Evolutionary conservation across 164 flowering plant species (phyloP), one percentile per base, ranked within the genome.

Genomic region (Stephania cephalantha): DNA sequence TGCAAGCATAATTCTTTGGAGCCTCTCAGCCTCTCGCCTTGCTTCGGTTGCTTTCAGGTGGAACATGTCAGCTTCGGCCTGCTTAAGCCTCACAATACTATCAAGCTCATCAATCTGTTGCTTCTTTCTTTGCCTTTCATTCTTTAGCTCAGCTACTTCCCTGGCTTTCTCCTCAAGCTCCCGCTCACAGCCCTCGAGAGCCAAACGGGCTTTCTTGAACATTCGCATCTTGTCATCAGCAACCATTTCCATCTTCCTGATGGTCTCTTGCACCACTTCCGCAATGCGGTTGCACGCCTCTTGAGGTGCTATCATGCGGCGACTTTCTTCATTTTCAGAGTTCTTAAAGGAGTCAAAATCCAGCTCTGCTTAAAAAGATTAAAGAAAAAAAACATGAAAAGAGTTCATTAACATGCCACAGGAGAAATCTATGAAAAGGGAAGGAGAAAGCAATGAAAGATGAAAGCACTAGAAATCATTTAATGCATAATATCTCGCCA

Each of bases 31-130:
- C 79, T 95, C 99, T 70, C 92, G 85, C 80, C 93, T 90, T n/a
- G 99, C 98, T 82, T 95, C 99, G 53, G 82, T 86, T 46, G 99
- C 99, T 86, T 95, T 95, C 10, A 90, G 85, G 84, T 93, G 97
- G 83, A 93, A 95, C 98, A 95, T 95, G 73, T 95, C 97, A 71
- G 99, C 95, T 84, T 95, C 99, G 20, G 99, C 98, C 75, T 87
- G 88, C 80, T 95, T 93, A 25, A 95, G 95, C 83, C 96, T 87
- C 25, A 91, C 95, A 68, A 95, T 88, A 79, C 87, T 88, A 82
- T 95, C 98, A 17, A 95, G 87, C 81, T 93, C 96, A 45, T 95
- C 98, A 44, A 93, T 82, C 81, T 95, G 98, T 61, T 85, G 85
- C 82, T 90, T 93, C 85, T 90, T 90, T 53, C 86, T 85, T 80